Base-by-base conservation (phyloP, 108 stramenopile genomes). In the Epithemia pelagica region DNA sequence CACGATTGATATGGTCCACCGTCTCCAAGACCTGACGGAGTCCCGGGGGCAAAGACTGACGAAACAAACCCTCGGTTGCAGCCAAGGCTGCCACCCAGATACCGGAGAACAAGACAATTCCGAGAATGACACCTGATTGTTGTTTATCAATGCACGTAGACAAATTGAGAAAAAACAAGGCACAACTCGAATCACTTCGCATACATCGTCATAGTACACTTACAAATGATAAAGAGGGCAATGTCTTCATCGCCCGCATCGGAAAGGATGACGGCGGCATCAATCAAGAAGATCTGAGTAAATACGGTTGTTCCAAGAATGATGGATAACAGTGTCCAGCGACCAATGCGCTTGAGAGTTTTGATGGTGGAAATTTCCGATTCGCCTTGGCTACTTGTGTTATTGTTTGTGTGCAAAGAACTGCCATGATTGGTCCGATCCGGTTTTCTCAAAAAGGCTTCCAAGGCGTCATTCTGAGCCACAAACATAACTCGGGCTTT, bases 401-500 rank as follows among this genome's bases (percentile, higher is more conserved):
- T n/a, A n/a, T n/a, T n/a, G n/a, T n/a, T n/a, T n/a, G n/a, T n/a
- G n/a, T n/a, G n/a, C n/a, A n/a, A n/a, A n/a, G n/a, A n/a, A n/a
- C n/a, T n/a, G n/a, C n/a, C n/a, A n/a, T n/a, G n/a, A 46, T 46
- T 46, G 10, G 37, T 5, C 37, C 15, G 37, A 10, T 15, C 37
- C 15, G 37, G 37, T 5, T 5, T 15, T 19, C 65, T 33, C 26
- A 66, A 28, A 27, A 66, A 66, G 26, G 65, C 2, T 55, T 73
- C 72, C 1, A 67, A 52, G 22, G 72, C 72, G 5, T 57, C 25
- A 5, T 66, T 69, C 52, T 61, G 25, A 8, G 66, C 72, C 23
- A 67, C 56, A 73, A 73, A 73, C n/a, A 28, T 37, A 1, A 74
- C 65, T n/a, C 67, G 65, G 20, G 73, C 67, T 25, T 60, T 55